Percentiles rank a stretch among this genome's conserved stretches.
These are phyloP conservation scores for Alternaria consortialis DNA, from an alignment of 2,329 filamentous ascomycete species.

Conservation along the genomic window DNA sequence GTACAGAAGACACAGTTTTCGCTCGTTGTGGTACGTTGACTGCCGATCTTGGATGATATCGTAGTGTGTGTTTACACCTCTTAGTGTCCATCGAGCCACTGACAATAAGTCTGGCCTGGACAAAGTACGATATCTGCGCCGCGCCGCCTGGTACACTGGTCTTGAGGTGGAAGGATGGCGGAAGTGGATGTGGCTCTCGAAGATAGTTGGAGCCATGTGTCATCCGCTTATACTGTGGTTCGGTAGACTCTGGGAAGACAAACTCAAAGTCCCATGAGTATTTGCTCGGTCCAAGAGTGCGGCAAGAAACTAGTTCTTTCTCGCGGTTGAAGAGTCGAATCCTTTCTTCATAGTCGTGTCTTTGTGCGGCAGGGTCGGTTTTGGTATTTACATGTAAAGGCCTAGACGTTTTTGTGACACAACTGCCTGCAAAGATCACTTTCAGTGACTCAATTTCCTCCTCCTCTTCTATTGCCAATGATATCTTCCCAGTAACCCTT, in stretches of 20 bases:
- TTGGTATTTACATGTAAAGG: slow-evolving; percentile 32
- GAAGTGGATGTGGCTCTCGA: slow-evolving; percentile 44
- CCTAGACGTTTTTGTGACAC: slow-evolving; percentile 45
- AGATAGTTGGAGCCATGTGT: slow-evolving; percentile 40
- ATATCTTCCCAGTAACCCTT: slow-evolving; percentile 45
- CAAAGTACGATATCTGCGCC: slow-evolving; percentile 42
- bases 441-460: slow-evolving; percentile 40
- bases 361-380: slow-evolving; percentile 21
- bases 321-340: slow-evolving; percentile 43
- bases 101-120: slow-evolving; percentile 38
- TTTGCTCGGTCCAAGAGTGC: slow-evolving; percentile 36
- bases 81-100: slow-evolving; percentile 22
- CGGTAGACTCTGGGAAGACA: slow-evolving; percentile 44
- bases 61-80: slow-evolving; percentile 34
- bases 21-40: slow-evolving; percentile 24
- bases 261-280: slow-evolving; percentile 49
- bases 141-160: slow-evolving; percentile 39
- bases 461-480: slow-evolving; percentile 39
- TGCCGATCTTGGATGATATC: slow-evolving; percentile 36
- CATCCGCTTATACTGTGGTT: slow-evolving; percentile 38
- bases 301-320: slow-evolving; percentile 30
- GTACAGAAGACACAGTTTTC: slow-evolving; percentile 31
- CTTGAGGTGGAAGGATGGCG: slow-evolving; percentile 43
- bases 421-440: slow-evolving; percentile 43
- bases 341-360: slow-evolving; percentile 39